phyloP scores from a whole-genome alignment of 148 eudicot species.

The Drosera capensis region DNA sequence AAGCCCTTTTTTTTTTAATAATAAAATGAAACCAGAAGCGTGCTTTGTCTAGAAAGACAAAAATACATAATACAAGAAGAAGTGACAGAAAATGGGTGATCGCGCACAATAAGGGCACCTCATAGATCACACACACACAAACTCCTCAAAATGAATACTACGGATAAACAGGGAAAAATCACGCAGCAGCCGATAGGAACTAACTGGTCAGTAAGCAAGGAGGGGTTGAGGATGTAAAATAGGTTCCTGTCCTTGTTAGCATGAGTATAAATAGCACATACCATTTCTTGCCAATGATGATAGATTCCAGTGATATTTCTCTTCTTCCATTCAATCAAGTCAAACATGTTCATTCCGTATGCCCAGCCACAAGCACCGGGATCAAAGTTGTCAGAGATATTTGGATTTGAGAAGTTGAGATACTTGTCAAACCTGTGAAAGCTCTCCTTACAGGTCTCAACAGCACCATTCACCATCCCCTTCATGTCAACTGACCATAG shows the following conservation, averaged over 20 bases:
- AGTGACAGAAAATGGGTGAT: no score
- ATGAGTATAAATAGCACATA: conserved; percentile 21
- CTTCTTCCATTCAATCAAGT: conserved; percentile 78
- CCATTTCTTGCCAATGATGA: conserved; percentile 91
- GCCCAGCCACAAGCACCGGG: conserved; percentile 99
- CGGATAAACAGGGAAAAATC: no score
- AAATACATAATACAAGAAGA: no score
- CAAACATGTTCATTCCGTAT: conserved; percentile 97
- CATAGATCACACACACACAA: no score
- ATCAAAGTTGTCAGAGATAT: conserved; percentile 70
- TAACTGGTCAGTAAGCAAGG: background rate
- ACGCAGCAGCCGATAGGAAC: no score
- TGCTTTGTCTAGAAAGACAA: no score
- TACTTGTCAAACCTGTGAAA: conserved; percentile 85
- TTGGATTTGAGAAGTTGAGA: conserved; percentile 83
- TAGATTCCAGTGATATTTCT: conserved; percentile 93
- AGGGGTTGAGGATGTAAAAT: background rate
- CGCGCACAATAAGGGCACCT: no score
- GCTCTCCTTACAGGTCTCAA: conserved; percentile 83
- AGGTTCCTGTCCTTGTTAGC: background rate
- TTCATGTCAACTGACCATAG: conserved; percentile 65
- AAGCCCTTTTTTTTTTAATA: no score
- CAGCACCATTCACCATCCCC: conserved; percentile 92
- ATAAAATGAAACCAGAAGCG: no score
- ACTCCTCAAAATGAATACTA: no score